phyloP scores from a whole-genome alignment of 169 alveolate genomes.

The Neospora caninum region DNA sequence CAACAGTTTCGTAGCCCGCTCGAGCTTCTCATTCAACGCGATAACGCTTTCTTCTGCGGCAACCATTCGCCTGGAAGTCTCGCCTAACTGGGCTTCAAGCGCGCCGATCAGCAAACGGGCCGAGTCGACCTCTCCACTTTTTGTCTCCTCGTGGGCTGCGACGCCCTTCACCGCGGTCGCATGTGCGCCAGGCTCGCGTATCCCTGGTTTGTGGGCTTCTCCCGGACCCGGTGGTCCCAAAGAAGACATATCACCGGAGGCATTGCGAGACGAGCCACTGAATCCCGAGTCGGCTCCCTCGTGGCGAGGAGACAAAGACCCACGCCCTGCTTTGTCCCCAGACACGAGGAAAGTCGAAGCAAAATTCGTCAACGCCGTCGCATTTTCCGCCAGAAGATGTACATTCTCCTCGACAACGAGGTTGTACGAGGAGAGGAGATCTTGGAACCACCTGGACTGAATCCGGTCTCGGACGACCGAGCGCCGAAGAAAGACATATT shows the following conservation, averaged over 20 bases:
- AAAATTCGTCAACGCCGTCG: not conserved
- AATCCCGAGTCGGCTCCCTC: no score
- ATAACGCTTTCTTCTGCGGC: not conserved
- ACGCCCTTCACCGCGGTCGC: not conserved
- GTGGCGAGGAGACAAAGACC: no score
- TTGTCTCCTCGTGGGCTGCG: no score
- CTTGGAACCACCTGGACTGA: not conserved
- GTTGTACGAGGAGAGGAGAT: not conserved
- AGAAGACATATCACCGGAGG: not conserved
- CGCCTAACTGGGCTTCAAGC: not conserved
- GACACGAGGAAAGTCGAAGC: not conserved
- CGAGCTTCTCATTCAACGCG: conserved; percentile 51
- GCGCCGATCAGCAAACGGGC: not conserved
- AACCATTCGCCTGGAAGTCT: not conserved
- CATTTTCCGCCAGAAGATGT: not conserved
- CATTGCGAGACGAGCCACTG: not conserved
- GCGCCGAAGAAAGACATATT: conserved; percentile 19
- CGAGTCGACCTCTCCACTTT: not conserved
- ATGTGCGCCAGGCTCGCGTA: not conserved
- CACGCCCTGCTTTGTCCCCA: no score
- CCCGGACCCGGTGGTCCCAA: no score
- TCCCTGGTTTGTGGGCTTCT: not conserved
- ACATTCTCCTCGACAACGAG: not conserved
- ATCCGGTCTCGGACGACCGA: not conserved
- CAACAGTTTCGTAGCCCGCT: conserved; percentile 51